These are phyloP conservation scores for Quercus variabilis DNA, from an alignment of 306 rosid genomes.

Conservation along the genomic window DNA sequence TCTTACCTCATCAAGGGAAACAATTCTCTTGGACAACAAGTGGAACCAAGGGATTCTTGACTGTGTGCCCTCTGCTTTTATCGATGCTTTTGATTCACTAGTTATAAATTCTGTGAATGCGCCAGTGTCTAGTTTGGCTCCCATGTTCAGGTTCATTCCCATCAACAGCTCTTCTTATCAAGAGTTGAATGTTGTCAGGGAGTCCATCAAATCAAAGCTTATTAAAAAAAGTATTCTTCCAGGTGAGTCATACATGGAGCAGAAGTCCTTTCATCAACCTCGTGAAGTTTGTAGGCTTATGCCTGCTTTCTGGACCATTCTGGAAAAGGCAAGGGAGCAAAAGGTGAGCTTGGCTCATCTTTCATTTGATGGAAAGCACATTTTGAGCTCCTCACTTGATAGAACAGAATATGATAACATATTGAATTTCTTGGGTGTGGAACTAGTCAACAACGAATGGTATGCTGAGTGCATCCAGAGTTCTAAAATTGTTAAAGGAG, in stretches of 20 bases:
- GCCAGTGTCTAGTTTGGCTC: constrained; percentile 42
- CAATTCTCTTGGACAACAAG: constrained; percentile 11
- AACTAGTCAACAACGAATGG: constrained; percentile 45
- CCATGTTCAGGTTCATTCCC: constrained; percentile 55
- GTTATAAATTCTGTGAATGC: constrained; percentile 32
- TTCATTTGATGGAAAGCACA: constrained; percentile 45
- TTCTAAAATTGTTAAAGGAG: constrained; percentile 42
- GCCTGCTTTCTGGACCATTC: constrained; percentile 58
- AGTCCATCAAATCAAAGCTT: constrained; percentile 40
- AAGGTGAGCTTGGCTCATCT: constrained; percentile 39
- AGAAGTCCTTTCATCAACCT: constrained; percentile 21
- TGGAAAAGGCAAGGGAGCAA: constrained; percentile 34
- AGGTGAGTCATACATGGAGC: constrained; percentile 31
- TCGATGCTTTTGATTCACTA: constrained; percentile 51
- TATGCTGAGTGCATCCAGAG: constrained; percentile 62
- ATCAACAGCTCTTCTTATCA: constrained; percentile 30
- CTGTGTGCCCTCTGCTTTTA: constrained; percentile 59
- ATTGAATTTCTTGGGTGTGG: constrained; percentile 48
- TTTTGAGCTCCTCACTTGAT: constrained; percentile 53
- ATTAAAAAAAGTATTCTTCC: constrained; percentile 50
- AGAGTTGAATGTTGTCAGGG: constrained; percentile 46
- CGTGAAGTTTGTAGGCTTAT: constrained; percentile 54
- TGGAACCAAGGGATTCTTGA: constrained; percentile 81
- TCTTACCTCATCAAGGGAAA: no score
- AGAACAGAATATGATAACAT: constrained; percentile 25